A percentile compares a stretch with the other conserved stretches of the same genome.
phyloP scores from a whole-genome alignment of 2,329 filamentous ascomycete genomes.

The Drechslera avenae region DNA sequence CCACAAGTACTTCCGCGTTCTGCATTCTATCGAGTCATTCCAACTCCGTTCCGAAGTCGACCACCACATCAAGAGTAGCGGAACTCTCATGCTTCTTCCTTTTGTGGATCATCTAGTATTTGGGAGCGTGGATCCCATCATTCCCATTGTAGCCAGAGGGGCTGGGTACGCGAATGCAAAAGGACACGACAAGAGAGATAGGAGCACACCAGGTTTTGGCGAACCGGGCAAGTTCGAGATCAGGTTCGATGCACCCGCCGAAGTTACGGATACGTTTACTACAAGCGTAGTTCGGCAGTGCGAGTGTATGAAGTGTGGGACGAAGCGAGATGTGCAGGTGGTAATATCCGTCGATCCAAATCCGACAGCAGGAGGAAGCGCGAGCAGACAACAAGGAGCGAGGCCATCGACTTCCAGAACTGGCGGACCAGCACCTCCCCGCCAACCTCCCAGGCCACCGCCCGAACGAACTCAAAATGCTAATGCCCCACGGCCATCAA shows the following conservation, averaged over 20 bases:
- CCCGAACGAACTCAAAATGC: conserved; percentile 12
- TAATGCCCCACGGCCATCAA: conserved; percentile 18
- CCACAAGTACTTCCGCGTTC: conserved; percentile 41
- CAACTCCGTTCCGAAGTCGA: conserved; percentile 40
- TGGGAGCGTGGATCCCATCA: conserved; percentile 41
- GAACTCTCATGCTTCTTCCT: conserved; percentile 43
- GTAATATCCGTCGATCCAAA: conserved; percentile 42
- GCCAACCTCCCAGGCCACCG: conserved; percentile 24
- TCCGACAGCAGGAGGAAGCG: conserved; percentile 20
- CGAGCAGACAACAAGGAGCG: conserved; percentile 17
- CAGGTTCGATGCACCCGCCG: conserved; percentile 40
- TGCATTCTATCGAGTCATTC: conserved; percentile 42
- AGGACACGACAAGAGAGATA: conserved; percentile 22
- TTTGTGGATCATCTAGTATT: conserved; percentile 43
- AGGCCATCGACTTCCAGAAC: conserved; percentile 21
- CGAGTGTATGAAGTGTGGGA: conserved; percentile 45
- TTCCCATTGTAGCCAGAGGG: conserved; percentile 41
- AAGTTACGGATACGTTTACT: conserved; percentile 38
- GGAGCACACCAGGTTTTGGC: conserved; percentile 27
- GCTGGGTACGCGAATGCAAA: conserved; percentile 37
- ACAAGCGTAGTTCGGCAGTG: conserved; percentile 41
- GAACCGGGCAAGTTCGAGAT: conserved; percentile 42
- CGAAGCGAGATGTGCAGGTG: conserved; percentile 42
- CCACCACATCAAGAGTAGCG: conserved; percentile 34
- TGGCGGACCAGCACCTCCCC: conserved; percentile 21